Percentiles rank a stretch among this genome's conserved stretches.
These are phyloP conservation scores for Claviceps pazoutovae DNA, from an alignment of 2,329 filamentous ascomycete species.

Conservation along the genomic window DNA sequence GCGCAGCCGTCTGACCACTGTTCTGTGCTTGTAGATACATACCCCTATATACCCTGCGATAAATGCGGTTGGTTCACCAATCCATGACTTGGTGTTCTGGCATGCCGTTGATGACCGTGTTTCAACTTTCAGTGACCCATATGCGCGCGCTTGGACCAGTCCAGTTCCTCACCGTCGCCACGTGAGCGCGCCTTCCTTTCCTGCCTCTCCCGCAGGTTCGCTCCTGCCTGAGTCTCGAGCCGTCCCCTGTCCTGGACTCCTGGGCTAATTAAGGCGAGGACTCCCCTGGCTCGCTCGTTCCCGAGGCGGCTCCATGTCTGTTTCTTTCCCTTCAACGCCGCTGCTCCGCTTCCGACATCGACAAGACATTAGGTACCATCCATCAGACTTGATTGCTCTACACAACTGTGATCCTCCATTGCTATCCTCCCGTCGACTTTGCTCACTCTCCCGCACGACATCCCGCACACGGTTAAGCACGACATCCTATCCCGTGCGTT, in stretches of 20 bases:
- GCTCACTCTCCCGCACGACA: slow-evolving; percentile 3
- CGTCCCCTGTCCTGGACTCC: background rate
- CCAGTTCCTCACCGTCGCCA: no score
- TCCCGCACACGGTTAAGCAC: slow-evolving; percentile 3
- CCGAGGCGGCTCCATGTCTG: background rate
- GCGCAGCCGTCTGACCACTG: no score
- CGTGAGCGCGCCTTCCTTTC: no score
- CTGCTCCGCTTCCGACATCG: background rate
- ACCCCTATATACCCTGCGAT: no score
- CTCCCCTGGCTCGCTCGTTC: background rate
- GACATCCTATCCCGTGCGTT: slow-evolving; percentile 5
- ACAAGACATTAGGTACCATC: background rate
- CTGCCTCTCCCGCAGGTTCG: no score
- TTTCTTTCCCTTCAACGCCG: background rate
- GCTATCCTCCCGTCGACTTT: background rate
- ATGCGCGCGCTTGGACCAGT: no score
- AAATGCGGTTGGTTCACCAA: no score
- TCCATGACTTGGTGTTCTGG: no score
- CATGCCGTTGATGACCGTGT: no score
- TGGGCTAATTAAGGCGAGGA: no score
- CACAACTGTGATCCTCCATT: background rate
- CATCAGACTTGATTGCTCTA: background rate
- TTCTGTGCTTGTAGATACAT: no score
- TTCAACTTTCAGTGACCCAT: no score
- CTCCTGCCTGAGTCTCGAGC: background rate